These are phyloP conservation scores for Emmonsia crescens DNA, from an alignment of 2,329 filamentous ascomycete species.

Conservation along the genomic window DNA sequence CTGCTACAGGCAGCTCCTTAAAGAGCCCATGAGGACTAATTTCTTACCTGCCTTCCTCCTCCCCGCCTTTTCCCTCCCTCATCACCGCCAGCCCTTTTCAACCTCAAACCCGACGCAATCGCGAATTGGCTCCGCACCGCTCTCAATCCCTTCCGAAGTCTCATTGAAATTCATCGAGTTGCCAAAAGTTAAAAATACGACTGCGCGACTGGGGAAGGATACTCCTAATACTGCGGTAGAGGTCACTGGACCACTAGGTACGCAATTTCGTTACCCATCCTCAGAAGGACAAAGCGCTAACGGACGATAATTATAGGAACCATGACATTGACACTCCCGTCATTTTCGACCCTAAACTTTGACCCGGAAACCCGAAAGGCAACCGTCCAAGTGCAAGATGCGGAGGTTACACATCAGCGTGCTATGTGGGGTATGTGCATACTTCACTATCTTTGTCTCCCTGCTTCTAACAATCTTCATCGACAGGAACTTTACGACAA, in stretches of 20 bases:
- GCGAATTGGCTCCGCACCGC: constrained; percentile 73
- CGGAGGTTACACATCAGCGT: constrained; percentile 60
- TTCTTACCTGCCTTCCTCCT: constrained; percentile 63
- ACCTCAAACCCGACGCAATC: constrained; percentile 56
- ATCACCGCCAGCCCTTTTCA: constrained; percentile 52
- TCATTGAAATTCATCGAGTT: constrained; percentile 59
- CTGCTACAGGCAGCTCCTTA: constrained; percentile 47
- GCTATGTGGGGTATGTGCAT: constrained; percentile 81
- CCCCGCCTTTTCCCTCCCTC: constrained; percentile 51
- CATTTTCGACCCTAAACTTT: constrained; percentile 62
- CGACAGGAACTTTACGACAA: constrained; percentile 70
- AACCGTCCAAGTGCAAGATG: constrained; percentile 59
- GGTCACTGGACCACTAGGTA: constrained; percentile 71
- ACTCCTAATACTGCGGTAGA: constrained; percentile 55
- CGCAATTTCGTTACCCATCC: constrained; percentile 15
- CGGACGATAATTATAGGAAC: constrained; percentile 43
- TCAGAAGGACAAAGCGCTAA: constrained; percentile 11
- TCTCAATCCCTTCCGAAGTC: constrained; percentile 76
- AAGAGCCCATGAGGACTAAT: constrained; percentile 36
- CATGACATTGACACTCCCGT: constrained; percentile 66
- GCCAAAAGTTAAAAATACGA: constrained; percentile 48
- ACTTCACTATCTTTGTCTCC: background rate
- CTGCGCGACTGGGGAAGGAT: constrained; percentile 24
- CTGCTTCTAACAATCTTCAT: constrained; percentile 15
- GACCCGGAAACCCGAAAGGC: constrained; percentile 54